These are phyloP conservation scores for Balansia obtecta DNA, from an alignment of 2,329 filamentous ascomycete species.

Conservation along the genomic window DNA sequence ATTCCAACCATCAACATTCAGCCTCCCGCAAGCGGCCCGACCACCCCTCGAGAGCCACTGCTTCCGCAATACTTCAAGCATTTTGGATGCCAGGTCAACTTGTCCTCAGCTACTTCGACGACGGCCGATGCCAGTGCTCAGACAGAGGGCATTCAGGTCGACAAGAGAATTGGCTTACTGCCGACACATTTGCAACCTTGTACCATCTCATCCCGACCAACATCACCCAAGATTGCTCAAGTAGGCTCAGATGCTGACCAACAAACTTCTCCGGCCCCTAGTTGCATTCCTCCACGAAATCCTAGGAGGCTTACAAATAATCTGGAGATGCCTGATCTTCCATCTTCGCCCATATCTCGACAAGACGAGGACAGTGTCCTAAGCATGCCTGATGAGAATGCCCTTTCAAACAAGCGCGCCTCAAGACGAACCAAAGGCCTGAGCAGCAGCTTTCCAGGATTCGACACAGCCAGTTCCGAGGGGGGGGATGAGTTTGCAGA, in stretches of 20 bases:
- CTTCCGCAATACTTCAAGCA: conserved; percentile 77
- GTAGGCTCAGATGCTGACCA: conserved; percentile 19
- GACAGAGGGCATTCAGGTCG: conserved; percentile 83
- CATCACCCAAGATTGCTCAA: conserved; percentile 34
- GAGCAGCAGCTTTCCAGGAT: conserved; percentile 78
- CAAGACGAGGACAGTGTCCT: conserved; percentile 53
- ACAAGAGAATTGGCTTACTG: conserved; percentile 61
- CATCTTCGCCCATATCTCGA: conserved; percentile 33
- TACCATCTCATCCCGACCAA: conserved; percentile 50
- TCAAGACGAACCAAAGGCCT: conserved; percentile 58
- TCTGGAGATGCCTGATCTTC: conserved; percentile 33
- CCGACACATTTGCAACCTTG: conserved; percentile 72
- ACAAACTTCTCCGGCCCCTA: conserved; percentile 41
- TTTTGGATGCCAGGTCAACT: conserved; percentile 65
- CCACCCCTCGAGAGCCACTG: conserved; percentile 59
- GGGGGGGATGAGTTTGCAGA: conserved; percentile 52
- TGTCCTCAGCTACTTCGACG: conserved; percentile 14
- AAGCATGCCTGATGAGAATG: conserved; percentile 70
- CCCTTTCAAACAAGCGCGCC: conserved; percentile 43
- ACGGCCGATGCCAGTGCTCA: conserved; percentile 43
- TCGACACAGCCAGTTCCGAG: conserved; percentile 59
- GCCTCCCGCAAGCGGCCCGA: conserved; percentile 73
- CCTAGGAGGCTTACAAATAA: conserved; percentile 41
- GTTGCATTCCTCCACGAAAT: conserved; percentile 44
- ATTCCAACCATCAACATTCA: conserved; percentile 88